phyloP scores from a whole-genome alignment of 768 basidiomycete genomes.

The Dentipellis sp. region DNA sequence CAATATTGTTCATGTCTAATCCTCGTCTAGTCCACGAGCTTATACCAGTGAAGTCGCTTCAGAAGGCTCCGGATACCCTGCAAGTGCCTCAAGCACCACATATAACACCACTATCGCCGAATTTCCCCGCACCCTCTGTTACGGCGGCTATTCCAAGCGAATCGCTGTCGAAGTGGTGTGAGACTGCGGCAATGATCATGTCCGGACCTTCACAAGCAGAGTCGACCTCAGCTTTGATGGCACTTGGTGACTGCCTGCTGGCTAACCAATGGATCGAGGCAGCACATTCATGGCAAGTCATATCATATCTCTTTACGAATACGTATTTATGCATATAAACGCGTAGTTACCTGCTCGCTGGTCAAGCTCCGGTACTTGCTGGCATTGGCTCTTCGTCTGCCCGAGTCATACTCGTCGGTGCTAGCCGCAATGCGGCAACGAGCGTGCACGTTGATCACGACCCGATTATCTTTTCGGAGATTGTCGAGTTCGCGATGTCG shows the following conservation, averaged over 20 bases:
- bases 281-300: constrained; percentile 81
- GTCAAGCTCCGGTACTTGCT: constrained; percentile 66
- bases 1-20: background rate
- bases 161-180: constrained; percentile 71
- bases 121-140: constrained; percentile 38
- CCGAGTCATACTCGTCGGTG: constrained; percentile 69
- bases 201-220: constrained; percentile 62
- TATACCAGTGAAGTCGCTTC: constrained; percentile 6
- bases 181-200: constrained; percentile 77
- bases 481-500: constrained; percentile 84
- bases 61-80: constrained; percentile 5
- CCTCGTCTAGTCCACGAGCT: constrained; percentile 6
- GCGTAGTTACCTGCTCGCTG: constrained; percentile 76
- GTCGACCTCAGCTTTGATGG: constrained; percentile 64
- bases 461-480: constrained; percentile 77
- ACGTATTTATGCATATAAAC: background rate
- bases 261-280: constrained; percentile 71
- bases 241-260: constrained; percentile 76
- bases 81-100: constrained; percentile 1
- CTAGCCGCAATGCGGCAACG: constrained; percentile 41
- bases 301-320: background rate
- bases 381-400: constrained; percentile 59
- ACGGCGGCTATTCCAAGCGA: constrained; percentile 46
- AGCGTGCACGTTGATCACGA: constrained; percentile 61
- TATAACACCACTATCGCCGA: constrained; percentile 55